These are phyloP conservation scores for Rhodamnia rubescens DNA, from an alignment of 345 rosid genomes.

Conservation along the genomic window DNA sequence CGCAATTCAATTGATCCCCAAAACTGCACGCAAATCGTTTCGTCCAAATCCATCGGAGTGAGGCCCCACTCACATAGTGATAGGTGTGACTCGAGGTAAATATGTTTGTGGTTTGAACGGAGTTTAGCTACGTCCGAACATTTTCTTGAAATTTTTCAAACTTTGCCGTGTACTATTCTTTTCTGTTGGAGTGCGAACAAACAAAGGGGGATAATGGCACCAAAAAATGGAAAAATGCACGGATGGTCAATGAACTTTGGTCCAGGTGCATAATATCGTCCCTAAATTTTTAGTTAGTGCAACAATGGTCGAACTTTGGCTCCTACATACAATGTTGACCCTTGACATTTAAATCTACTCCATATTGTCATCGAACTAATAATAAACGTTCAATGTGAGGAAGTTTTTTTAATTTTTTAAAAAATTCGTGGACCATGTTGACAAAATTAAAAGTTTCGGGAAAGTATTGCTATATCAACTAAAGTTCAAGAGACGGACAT, in stretches of 20 bases:
- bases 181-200: rapidly evolving
- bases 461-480: rapidly evolving
- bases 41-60: background rate
- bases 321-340: too few species aligned
- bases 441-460: background rate
- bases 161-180: background rate
- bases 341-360: background rate
- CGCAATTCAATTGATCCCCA: background rate
- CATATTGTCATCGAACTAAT: rapidly evolving
- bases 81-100: rapidly evolving
- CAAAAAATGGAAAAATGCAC: background rate
- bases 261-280: rapidly evolving
- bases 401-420: too few species aligned
- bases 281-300: rapidly evolving
- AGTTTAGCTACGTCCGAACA: background rate
- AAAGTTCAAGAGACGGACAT: too few species aligned
- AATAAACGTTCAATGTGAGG: background rate
- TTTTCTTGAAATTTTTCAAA: background rate
- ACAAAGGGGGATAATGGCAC: background rate
- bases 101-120: background rate
- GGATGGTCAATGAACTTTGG: rapidly evolving
- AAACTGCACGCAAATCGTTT: background rate
- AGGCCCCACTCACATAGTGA: background rate
- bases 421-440: rapidly evolving
- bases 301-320: rapidly evolving